Conservation (phyloP, 495 filamentous ascomycete genomes). For the Podospora appendiculata region DNA sequence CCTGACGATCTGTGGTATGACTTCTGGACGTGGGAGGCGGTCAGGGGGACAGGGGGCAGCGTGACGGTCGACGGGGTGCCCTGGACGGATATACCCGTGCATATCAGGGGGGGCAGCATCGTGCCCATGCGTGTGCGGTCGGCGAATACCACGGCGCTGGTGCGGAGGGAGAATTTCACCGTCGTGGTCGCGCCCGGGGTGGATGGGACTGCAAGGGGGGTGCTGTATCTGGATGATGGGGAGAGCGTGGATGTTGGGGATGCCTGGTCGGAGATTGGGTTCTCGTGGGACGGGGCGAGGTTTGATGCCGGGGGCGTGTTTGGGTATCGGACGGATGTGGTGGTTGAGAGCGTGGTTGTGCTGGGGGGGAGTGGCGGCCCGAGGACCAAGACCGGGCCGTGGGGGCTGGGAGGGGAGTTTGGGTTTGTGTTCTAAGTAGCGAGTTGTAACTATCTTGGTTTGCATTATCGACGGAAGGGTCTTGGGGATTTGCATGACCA, state of each 20-base stretch:
- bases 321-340: conserved; percentile 38
- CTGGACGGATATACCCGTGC: conserved; percentile 65
- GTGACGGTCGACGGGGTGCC: conserved; percentile 44
- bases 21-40: conserved; percentile 51
- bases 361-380: conserved; percentile 29
- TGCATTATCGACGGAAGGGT: too few relatives aligned
- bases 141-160: conserved; percentile 60
- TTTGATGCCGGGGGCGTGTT: conserved; percentile 47
- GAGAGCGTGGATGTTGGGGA: conserved; percentile 31
- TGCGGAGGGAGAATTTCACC: conserved; percentile 59
- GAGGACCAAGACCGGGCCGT: conserved; percentile 4
- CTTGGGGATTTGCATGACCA: too few relatives aligned
- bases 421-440: neutral
- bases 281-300: conserved; percentile 37
- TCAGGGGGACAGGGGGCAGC: conserved; percentile 46
- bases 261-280: conserved; percentile 38
- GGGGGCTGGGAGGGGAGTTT: conserved; percentile 9
- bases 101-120: conserved; percentile 61
- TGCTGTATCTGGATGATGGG: conserved; percentile 57
- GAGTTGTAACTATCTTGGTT: too few relatives aligned
- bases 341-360: conserved; percentile 48
- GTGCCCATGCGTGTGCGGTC: conserved; percentile 50
- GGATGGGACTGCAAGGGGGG: conserved; percentile 29
- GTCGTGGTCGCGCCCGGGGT: conserved; percentile 57
- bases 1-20: conserved; percentile 70